Percentiles rank a stretch among this genome's conserved stretches.
phyloP scores from a whole-genome alignment of 1,284 basidiomycete genomes.

The Athelia psychrophila region DNA sequence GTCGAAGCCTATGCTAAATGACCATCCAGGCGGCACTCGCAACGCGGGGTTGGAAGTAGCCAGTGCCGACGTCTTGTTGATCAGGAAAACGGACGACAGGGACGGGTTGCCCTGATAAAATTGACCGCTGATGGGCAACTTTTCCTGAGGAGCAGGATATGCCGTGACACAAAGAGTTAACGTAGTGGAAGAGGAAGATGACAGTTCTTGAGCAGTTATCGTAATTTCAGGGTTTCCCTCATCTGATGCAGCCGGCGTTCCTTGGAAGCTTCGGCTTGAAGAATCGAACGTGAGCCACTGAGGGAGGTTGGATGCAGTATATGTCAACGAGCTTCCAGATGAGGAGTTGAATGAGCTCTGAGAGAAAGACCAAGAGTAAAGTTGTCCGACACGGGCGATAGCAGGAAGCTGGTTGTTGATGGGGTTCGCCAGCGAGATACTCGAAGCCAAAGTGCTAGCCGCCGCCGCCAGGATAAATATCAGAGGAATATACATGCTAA shows the following conservation, averaged over 20 bases:
- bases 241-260: conserved; percentile 55
- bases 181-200: conserved; percentile 44
- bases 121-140: conserved; percentile 56
- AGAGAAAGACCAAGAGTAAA: conserved; percentile 66
- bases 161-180: conserved; percentile 65
- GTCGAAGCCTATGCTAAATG: conserved; percentile 87
- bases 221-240: conserved; percentile 54
- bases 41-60: conserved; percentile 55
- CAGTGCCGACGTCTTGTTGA: conserved; percentile 56
- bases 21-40: conserved; percentile 82
- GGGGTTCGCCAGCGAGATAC: conserved; percentile 46
- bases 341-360: conserved; percentile 55
- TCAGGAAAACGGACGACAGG: conserved; percentile 64
- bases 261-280: conserved; percentile 46
- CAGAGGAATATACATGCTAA: conserved; percentile 67
- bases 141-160: conserved; percentile 50
- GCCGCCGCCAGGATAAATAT: conserved; percentile 41
- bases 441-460: conserved; percentile 33
- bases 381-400: conserved; percentile 55
- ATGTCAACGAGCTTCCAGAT: conserved; percentile 36
- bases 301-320: conserved; percentile 51
- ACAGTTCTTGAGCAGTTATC: conserved; percentile 51
- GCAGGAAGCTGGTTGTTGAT: conserved; percentile 59
- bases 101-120: conserved; percentile 59
- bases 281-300: conserved; percentile 67